A percentile compares a stretch with the other conserved stretches of the same genome.
Conservation (phyloP, 345 rosid species). For the Rhodomyrtus tomentosa region DNA sequence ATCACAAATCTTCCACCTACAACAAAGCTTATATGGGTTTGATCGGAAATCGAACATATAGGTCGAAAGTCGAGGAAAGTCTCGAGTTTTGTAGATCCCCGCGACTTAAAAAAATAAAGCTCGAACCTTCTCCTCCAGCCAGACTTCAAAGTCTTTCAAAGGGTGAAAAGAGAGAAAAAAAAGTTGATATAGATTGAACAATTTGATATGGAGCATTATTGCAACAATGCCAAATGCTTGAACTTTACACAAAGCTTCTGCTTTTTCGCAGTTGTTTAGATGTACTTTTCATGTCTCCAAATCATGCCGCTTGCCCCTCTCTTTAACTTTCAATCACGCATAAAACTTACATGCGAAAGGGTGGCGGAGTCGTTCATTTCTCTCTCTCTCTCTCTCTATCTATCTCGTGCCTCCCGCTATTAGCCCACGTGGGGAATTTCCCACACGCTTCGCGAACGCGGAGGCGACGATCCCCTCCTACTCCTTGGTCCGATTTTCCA, state of each 20-base stretch:
- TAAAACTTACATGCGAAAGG: not conserved
- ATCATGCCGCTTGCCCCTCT: not conserved
- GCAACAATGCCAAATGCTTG: slow-evolving; percentile 3
- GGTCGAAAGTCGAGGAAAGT: not conserved
- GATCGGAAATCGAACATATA: not conserved
- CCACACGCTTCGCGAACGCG: not conserved
- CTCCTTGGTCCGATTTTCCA: not conserved
- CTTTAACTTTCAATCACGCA: not conserved
- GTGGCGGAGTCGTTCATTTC: not conserved
- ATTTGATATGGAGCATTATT: not conserved
- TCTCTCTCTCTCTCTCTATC: too few species aligned
- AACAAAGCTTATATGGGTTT: not conserved
- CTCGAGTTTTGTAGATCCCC: not conserved
- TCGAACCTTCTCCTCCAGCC: not conserved
- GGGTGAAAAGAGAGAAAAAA: not conserved
- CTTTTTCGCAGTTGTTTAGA: slow-evolving; percentile 5
- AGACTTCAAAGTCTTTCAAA: not conserved
- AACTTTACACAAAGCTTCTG: not conserved
- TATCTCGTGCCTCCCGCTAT: not conserved
- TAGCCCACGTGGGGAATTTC: not conserved
- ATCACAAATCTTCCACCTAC: not conserved
- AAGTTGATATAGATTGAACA: not conserved
- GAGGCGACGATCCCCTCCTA: not conserved
- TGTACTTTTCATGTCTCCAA: slow-evolving; percentile 5
- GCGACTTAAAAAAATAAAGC: not conserved